Evolutionary conservation across 2,329 filamentous ascomycete species (phyloP), one percentile per base, ranked within the genome.

Genomic region (Lizonia empirigonia): DNA sequence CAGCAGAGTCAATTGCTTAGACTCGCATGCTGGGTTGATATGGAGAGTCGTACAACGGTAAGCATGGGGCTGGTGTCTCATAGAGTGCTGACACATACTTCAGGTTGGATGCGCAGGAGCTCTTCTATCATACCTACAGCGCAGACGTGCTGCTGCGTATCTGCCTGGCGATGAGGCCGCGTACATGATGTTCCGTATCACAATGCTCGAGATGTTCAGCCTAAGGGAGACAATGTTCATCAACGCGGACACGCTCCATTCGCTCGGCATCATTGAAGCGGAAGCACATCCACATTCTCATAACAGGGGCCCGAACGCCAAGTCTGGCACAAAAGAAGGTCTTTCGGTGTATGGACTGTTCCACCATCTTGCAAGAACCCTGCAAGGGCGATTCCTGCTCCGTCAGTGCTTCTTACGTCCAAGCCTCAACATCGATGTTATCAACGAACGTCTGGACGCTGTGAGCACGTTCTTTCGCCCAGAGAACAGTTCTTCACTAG

Each of bases 281-380:
- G 92, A 97, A 69, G 84, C 84, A 9, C 91, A 96, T 70, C 92
- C 90, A 4, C 91, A 91, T 65, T 86, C 83, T 38, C 88, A 93
- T 56, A 89, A 87, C 61, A 87, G 88, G 74, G 89, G 88, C 0
- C 84, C 85, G 2, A 82, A 78, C 57, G 78, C 79, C 23, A 80
- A 78, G 20, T 84, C 82, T 1, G 86, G 83, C 16, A 82, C 83
- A 1, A 96, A 93, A 70, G 91, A 96, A 74, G 88, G 85, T 13
- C 79, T 94, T 1, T 97, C 90, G 0, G 76, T 96, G 0, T 96
- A 89, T 69, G 92, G 90, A 0, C 76, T 97, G 0, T 95, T 97
- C 55, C 85, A 88, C 50, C 80, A 85, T 47, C 77, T 94, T 23
- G 85, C 88, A 20, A 82, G 82, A 47, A 97, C 91, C 3, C 82